These are phyloP conservation scores for Cucurbita argyrosperma DNA, from an alignment of 306 rosid species.

Conservation along the genomic window DNA sequence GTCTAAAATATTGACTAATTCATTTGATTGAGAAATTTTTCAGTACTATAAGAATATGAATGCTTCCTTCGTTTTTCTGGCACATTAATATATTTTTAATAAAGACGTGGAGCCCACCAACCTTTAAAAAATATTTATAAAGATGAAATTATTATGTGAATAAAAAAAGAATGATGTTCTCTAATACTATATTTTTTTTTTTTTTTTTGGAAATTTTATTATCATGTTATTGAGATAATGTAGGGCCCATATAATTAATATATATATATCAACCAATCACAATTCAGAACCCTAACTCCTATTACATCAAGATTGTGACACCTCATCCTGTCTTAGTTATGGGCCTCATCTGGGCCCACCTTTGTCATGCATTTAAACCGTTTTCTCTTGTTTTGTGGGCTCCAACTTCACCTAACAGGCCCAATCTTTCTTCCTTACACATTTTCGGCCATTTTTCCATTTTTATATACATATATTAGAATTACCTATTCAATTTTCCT, in stretches of 20 bases:
- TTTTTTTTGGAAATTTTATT: no score
- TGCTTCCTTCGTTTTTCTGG: no score
- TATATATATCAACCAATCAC: not conserved
- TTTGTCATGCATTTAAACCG: not conserved
- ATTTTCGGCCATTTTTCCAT: not conserved
- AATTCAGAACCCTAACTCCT: not conserved
- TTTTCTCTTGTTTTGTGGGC: slow-evolving; percentile 5
- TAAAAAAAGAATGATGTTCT: no score
- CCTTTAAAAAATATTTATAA: no score
- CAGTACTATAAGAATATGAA: no score
- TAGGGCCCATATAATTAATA: no score
- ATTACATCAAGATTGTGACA: slow-evolving; percentile 5
- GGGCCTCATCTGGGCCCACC: not conserved
- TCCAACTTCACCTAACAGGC: slow-evolving; percentile 12
- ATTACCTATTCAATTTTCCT: not conserved
- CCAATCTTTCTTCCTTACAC: not conserved
- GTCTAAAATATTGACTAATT: not conserved
- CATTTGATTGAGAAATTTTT: not conserved
- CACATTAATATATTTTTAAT: no score
- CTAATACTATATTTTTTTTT: no score
- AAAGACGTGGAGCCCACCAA: no score
- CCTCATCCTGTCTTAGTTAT: not conserved
- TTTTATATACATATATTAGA: not conserved
- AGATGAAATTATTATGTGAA: no score
- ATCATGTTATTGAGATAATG: no score